These are phyloP conservation scores for Penicillium malachiteum DNA, from an alignment of 495 filamentous ascomycete genomes.

Conservation along the genomic window DNA sequence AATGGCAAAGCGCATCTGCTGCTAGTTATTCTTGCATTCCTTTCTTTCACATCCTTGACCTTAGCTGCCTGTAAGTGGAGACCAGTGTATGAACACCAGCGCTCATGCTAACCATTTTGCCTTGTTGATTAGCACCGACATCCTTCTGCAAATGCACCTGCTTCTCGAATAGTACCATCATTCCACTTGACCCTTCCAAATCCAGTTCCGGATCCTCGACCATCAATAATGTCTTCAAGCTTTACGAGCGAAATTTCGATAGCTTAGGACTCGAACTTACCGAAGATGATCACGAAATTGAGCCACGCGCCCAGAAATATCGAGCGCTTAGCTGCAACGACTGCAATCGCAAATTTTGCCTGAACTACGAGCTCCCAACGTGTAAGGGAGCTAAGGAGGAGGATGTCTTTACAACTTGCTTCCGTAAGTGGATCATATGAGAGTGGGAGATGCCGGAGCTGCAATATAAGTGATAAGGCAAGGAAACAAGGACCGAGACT, in stretches of 20 bases:
- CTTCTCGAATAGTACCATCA: conserved; percentile 87
- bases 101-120: neutral
- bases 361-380: conserved; percentile 78
- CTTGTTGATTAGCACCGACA: conserved; percentile 48
- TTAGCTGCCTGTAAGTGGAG: conserved; percentile 29
- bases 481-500: conserved; percentile 4
- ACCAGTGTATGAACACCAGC: conserved; percentile 5
- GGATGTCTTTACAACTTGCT: conserved; percentile 87
- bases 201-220: conserved; percentile 22
- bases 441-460: neutral
- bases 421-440: conserved; percentile 55
- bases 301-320: conserved; percentile 32
- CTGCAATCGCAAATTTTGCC: conserved; percentile 90
- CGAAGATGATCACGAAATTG: conserved; percentile 9
- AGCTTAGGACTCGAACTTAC: conserved; percentile 1
- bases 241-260: conserved; percentile 21
- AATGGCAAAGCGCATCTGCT: neutral
- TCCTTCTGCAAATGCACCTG: conserved; percentile 99
- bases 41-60: conserved; percentile 3
- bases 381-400: conserved; percentile 84
- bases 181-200: conserved; percentile 47
- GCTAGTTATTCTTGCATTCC: conserved; percentile 1
- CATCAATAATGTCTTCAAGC: conserved; percentile 24
- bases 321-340: conserved; percentile 65
- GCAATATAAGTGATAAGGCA: neutral